Evolutionary conservation across 202 grass and related monocot genomes (phyloP).

Genomic region (Carex arenaria): DNA sequence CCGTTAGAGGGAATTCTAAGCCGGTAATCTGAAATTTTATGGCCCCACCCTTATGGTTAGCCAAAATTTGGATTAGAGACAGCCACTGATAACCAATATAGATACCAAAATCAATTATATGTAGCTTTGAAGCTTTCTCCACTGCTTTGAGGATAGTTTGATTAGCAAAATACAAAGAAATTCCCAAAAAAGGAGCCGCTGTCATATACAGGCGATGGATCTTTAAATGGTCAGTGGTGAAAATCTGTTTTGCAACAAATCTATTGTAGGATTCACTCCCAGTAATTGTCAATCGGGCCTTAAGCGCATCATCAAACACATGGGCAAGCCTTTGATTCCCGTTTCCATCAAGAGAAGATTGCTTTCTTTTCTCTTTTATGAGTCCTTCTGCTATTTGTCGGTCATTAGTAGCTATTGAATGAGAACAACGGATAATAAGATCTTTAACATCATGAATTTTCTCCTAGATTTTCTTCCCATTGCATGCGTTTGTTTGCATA

Average conservation of each 20-base stretch:
- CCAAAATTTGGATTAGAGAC: slow-evolving; percentile 40
- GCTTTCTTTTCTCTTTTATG: slow-evolving; percentile 37
- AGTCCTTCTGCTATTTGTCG: slow-evolving; percentile 27
- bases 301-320: slow-evolving; percentile 42
- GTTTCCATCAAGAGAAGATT: slow-evolving; percentile 43
- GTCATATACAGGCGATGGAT: slow-evolving; percentile 22
- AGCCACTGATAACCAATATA: slow-evolving; percentile 70
- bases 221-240: slow-evolving; percentile 25
- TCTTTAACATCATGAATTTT: slow-evolving; percentile 45
- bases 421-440: slow-evolving; percentile 52
- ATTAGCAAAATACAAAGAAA: slow-evolving; percentile 37
- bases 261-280: slow-evolving; percentile 39
- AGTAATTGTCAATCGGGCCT: slow-evolving; percentile 36
- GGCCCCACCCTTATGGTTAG: slow-evolving; percentile 4
- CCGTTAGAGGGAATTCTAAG: slow-evolving; percentile 42
- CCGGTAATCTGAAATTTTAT: slow-evolving; percentile 41
- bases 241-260: slow-evolving; percentile 15
- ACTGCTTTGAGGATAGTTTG: slow-evolving; percentile 47
- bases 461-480: slow-evolving; percentile 34
- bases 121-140: slow-evolving; percentile 31
- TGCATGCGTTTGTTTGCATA: slow-evolving; percentile 20
- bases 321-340: slow-evolving; percentile 51
- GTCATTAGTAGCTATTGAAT: slow-evolving; percentile 47
- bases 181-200: slow-evolving; percentile 32
- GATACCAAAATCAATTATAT: slow-evolving; percentile 77